phyloP scores from a whole-genome alignment of 495 filamentous ascomycete species.

The Xylaria palmicola region DNA sequence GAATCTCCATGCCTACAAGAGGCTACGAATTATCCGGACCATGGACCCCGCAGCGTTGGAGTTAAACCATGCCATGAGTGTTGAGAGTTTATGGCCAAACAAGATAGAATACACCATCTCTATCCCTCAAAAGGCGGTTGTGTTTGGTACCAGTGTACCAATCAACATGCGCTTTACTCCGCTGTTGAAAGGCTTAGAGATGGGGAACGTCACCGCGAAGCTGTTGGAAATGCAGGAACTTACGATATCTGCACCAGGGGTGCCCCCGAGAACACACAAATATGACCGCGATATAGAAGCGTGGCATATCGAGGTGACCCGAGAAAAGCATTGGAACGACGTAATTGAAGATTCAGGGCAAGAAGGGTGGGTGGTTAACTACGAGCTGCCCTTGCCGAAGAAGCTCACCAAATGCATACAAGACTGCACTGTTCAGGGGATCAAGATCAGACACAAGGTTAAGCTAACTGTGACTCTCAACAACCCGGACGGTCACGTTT shows the following conservation, averaged over 20 bases:
- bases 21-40: constrained; percentile 83
- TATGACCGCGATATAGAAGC: constrained; percentile 59
- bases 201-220: constrained; percentile 72
- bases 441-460: constrained; percentile 85
- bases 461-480: constrained; percentile 82
- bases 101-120: constrained; percentile 92
- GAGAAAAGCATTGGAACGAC: constrained; percentile 60
- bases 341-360: constrained; percentile 68
- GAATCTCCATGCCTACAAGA: constrained; percentile 74
- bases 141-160: constrained; percentile 80
- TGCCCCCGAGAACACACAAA: constrained; percentile 58
- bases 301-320: constrained; percentile 60
- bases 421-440: constrained; percentile 76
- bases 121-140: constrained; percentile 84
- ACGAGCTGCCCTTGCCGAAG: constrained; percentile 70
- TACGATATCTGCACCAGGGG: constrained; percentile 48
- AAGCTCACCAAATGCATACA: constrained; percentile 78
- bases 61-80: constrained; percentile 83
- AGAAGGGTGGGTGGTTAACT: constrained; percentile 73
- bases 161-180: constrained; percentile 80
- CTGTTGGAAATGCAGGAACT: constrained; percentile 77
- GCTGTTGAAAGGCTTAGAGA: constrained; percentile 78
- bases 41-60: constrained; percentile 78
- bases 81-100: constrained; percentile 91
- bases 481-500: constrained; percentile 91